Evolutionary conservation across 2,329 filamentous ascomycete species (phyloP).

Genomic region (Sporothrix curviconia): DNA sequence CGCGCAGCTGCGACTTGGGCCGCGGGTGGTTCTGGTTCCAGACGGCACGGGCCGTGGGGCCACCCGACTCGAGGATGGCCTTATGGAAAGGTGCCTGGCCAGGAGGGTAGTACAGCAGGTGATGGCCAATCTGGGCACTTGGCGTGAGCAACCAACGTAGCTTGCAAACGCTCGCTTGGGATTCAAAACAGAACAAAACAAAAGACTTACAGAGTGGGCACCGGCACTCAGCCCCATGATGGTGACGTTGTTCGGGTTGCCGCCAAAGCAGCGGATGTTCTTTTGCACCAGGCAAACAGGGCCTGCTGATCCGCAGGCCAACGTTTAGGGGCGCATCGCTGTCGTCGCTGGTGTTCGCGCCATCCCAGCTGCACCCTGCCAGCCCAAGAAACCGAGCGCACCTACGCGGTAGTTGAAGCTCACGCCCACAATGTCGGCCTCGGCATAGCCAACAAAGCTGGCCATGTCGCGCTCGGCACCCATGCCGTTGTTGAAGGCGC

Average conservation of each 20-base stretch:
- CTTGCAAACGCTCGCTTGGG: too few relatives aligned
- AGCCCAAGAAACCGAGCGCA: conserved; percentile 59
- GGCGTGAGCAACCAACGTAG: too few relatives aligned
- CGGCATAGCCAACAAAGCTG: conserved; percentile 52
- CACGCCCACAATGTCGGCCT: conserved; percentile 48
- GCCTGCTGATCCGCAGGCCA: conserved; percentile 57
- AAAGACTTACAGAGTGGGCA: conserved; percentile 53
- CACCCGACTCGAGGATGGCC: conserved; percentile 52
- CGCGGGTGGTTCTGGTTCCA: conserved; percentile 47
- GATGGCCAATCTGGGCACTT: conserved; percentile 55
- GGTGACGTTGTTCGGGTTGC: conserved; percentile 51
- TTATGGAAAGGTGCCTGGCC: conserved; percentile 41
- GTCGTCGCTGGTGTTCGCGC: conserved; percentile 34
- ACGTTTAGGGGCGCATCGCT: conserved; percentile 55
- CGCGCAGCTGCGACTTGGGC: conserved; percentile 49
- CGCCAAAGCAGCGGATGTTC: conserved; percentile 55
- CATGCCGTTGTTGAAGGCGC: conserved; percentile 51
- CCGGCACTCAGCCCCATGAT: conserved; percentile 57
- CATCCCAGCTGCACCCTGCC: conserved; percentile 21
- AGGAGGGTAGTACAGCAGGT: conserved; percentile 46
- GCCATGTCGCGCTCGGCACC: conserved; percentile 53
- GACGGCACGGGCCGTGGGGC: conserved; percentile 48
- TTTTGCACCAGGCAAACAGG: conserved; percentile 51
- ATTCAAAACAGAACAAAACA: too few relatives aligned
- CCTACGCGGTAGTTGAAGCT: conserved; percentile 60